Percentiles rank a stretch among this genome's conserved stretches.
Conservation (phyloP, 208 protist species). For the Trypanosoma cruzi region DNA sequence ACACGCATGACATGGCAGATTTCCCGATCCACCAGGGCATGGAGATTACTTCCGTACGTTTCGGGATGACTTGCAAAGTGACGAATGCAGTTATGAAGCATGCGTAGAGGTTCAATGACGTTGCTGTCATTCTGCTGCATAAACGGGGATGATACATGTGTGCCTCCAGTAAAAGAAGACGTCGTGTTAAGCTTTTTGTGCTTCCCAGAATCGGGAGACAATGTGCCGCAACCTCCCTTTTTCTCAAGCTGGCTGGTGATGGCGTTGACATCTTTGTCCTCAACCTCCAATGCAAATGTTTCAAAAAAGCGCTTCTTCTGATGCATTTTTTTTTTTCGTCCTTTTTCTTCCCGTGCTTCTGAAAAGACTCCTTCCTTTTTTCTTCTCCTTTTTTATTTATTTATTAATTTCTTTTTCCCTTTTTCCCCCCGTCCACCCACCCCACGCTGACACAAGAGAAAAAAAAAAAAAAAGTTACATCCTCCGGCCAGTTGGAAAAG, state of each 20-base stretch:
- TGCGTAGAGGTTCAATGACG: slow-evolving; percentile 76
- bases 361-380: background rate
- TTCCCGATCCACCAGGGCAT: slow-evolving; percentile 67
- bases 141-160: no score
- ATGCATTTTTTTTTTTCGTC: slow-evolving; percentile 20
- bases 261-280: background rate
- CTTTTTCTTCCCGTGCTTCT: background rate
- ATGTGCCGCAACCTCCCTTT: background rate
- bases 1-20: slow-evolving; percentile 80
- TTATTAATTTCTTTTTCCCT: background rate
- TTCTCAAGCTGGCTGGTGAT: background rate
- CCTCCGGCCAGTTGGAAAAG: no score
- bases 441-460: no score
- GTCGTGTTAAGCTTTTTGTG: background rate
- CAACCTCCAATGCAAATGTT: background rate
- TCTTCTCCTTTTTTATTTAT: background rate
- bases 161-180: background rate
- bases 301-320: slow-evolving; percentile 6
- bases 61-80: slow-evolving; percentile 81
- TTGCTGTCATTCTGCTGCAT: background rate
- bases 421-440: background rate
- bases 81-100: slow-evolving; percentile 75
- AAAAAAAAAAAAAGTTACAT: no score
- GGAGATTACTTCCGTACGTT: slow-evolving; percentile 72
- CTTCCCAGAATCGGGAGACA: background rate